Evolutionary conservation across 106 monocot species (phyloP).

Genomic region (Amphibolis antarctica): DNA sequence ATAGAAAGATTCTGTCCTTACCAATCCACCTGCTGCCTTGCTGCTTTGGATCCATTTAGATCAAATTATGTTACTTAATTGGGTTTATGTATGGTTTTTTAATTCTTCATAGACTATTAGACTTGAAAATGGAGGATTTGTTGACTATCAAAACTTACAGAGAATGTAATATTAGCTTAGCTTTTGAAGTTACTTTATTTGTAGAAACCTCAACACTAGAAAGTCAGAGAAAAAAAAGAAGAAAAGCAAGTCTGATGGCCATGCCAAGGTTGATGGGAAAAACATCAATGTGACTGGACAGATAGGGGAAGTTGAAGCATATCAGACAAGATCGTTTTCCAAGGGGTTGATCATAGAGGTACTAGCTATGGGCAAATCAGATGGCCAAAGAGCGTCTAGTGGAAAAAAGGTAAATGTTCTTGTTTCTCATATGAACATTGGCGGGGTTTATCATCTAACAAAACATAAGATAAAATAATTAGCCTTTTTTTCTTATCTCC

Average conservation of each 20-base stretch:
- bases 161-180: too few relatives aligned
- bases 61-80: too few relatives aligned
- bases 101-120: background rate
- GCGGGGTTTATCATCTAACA: too few relatives aligned
- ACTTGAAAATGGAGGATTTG: background rate
- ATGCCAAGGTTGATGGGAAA: background rate
- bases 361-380: slow-evolving; percentile 15
- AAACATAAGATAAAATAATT: too few relatives aligned
- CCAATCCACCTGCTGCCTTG: too few relatives aligned
- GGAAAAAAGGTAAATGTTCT: slow-evolving; percentile 12
- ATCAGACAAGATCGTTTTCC: slow-evolving; percentile 12
- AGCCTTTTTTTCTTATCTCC: too few relatives aligned
- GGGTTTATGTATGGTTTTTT: too few relatives aligned
- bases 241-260: slow-evolving; percentile 6
- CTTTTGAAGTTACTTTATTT: too few relatives aligned
- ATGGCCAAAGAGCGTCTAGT: slow-evolving; percentile 20
- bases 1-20: too few relatives aligned
- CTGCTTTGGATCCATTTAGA: too few relatives aligned
- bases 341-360: slow-evolving; percentile 17
- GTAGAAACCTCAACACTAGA: slow-evolving; percentile 2
- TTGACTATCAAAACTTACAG: too few relatives aligned
- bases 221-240: slow-evolving; percentile 6
- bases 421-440: too few relatives aligned
- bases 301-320: background rate
- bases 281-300: background rate